Conservation (phyloP, 2,329 filamentous ascomycete species). For the Penicillium sp. region DNA sequence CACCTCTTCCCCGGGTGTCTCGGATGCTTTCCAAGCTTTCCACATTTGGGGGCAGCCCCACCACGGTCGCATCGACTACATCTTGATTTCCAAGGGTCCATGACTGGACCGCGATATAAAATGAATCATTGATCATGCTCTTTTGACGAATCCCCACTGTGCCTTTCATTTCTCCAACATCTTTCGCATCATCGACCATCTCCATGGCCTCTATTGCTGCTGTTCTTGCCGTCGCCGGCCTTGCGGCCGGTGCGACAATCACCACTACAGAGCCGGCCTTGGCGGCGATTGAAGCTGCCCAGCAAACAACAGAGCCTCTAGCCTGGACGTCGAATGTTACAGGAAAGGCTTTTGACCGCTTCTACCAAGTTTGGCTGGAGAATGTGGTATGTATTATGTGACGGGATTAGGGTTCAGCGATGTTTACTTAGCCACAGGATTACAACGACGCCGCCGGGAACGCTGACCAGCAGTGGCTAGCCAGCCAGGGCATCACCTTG, state of each 20-base stretch:
- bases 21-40: not conserved
- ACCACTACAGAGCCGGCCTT: constrained; percentile 28
- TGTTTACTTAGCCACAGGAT: constrained; percentile 33
- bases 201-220: not conserved
- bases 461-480: constrained; percentile 36
- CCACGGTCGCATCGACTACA: not conserved
- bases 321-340: constrained; percentile 65
- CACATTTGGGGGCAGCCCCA: not conserved
- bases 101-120: not conserved
- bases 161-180: not conserved
- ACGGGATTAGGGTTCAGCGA: not conserved
- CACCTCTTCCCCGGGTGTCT: not conserved
- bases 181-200: not conserved
- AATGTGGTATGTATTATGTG: constrained; percentile 57
- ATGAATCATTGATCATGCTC: not conserved
- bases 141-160: not conserved
- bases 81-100: not conserved
- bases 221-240: constrained; percentile 4
- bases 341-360: constrained; percentile 71
- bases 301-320: constrained; percentile 60
- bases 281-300: constrained; percentile 30
- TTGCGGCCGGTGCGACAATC: constrained; percentile 26
- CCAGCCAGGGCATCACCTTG: constrained; percentile 59
- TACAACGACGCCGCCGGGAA: constrained; percentile 67
- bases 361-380: constrained; percentile 74